phyloP scores from a whole-genome alignment of 768 basidiomycete species.

The Cystofilobasidium capitatum region DNA sequence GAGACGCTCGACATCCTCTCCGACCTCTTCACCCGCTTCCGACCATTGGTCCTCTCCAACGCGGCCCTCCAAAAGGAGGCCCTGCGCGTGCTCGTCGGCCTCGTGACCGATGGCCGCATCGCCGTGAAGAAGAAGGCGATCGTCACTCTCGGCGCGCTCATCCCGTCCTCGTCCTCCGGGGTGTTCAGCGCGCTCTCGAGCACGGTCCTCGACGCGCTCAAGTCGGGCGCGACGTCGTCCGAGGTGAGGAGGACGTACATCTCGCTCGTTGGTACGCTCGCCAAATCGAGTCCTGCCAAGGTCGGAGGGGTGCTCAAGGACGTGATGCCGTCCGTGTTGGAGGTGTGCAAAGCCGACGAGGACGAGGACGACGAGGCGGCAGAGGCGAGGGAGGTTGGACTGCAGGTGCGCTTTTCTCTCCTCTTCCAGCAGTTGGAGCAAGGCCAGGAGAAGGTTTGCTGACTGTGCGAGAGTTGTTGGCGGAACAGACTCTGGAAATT shows the following conservation, averaged over 20 bases:
- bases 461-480: too few relatives aligned
- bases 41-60: constrained; percentile 45
- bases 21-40: constrained; percentile 36
- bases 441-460: too few relatives aligned
- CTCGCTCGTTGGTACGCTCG: constrained; percentile 65
- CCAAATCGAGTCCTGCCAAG: constrained; percentile 60
- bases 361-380: constrained; percentile 59
- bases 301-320: constrained; percentile 39
- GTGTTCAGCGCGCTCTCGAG: constrained; percentile 43
- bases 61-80: constrained; percentile 76
- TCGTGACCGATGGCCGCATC: constrained; percentile 63
- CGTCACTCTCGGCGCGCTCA: constrained; percentile 59
- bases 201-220: constrained; percentile 14
- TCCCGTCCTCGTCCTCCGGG: constrained; percentile 58
- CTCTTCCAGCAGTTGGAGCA: neutral
- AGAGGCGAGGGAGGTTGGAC: constrained; percentile 66
- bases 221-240: neutral
- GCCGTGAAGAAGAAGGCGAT: constrained; percentile 92
- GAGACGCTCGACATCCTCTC: constrained; percentile 35
- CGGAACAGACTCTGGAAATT: constrained; percentile 72
- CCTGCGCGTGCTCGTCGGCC: constrained; percentile 56
- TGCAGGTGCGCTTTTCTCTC: constrained; percentile 50
- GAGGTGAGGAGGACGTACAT: constrained; percentile 21
- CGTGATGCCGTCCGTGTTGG: constrained; percentile 29
- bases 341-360: constrained; percentile 29